A percentile compares a stretch with the other conserved stretches of the same genome.
These are phyloP conservation scores for Globisporangium irregulare DNA, from an alignment of 352 stramenopile genomes.

Conservation along the genomic window DNA sequence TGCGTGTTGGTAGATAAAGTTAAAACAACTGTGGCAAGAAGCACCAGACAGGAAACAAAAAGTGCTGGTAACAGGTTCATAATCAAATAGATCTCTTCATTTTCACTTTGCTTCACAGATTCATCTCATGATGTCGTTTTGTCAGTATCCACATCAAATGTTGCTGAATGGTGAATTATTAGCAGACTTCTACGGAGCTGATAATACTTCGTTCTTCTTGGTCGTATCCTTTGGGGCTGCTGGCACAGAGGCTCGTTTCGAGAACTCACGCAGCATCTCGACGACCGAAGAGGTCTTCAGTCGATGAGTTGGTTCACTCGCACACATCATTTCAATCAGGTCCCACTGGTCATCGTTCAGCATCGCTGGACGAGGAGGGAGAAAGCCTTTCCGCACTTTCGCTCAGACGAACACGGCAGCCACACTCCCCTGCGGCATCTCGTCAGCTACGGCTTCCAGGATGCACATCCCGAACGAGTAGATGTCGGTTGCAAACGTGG, in stretches of 20 bases:
- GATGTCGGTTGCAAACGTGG: constrained; percentile 10
- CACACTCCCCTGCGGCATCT: background rate
- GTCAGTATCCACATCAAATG: no score
- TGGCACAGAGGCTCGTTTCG: background rate
- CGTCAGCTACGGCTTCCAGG: constrained; percentile 12
- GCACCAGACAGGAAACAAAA: background rate
- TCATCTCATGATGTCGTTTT: no score
- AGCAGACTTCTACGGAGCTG: background rate
- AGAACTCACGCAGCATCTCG: constrained; percentile 4
- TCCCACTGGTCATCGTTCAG: constrained; percentile 4
- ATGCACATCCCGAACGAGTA: constrained; percentile 22
- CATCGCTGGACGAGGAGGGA: background rate
- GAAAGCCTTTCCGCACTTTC: background rate
- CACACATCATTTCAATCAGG: constrained; percentile 10
- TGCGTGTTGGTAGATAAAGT: background rate
- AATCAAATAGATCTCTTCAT: constrained; percentile 2
- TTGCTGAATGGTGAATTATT: no score
- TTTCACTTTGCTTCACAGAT: background rate
- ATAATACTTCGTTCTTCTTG: background rate
- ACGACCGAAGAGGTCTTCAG: constrained; percentile 9
- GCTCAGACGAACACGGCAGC: background rate
- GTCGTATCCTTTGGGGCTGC: background rate
- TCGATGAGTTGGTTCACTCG: background rate
- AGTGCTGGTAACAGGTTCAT: background rate
- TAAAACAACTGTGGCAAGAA: background rate